Base-by-base conservation (phyloP, 331 rosid genomes). In the Ulmus americana region DNA sequence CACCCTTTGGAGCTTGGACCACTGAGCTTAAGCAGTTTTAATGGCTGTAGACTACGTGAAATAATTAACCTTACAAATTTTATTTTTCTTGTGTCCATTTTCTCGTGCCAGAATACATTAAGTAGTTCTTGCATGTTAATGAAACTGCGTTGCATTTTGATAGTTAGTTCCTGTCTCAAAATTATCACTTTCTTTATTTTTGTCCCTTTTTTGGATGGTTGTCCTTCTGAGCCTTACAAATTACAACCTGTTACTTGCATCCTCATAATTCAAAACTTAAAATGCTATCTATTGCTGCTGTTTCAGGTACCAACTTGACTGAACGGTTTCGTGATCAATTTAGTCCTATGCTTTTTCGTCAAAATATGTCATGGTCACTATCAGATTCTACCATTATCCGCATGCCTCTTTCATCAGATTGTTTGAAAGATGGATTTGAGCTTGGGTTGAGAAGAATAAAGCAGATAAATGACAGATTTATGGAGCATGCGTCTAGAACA, bases 361-460 rank as follows among this genome's bases (percentile, higher is more conserved):
- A 67, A 61, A 76, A 76, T 74, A 85, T 79, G 72, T 77, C 82
- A 46, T 85, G 87, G 94, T 63, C 95, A 6, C 76, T 79, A 65
- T 75, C 74, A 15, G 89, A 85, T 72, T 89, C 98, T 61, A 92
- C 98, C 69, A 83, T 89, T 71, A 89, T 92, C 65, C 98, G 98
- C 39, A 92, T 92, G 96, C 98, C 98, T 59, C 58, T 92, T 49
- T 89, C 96, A n/a, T 63, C 84, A 56, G 89, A 82, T 46, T 80
- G 80, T 72, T 73, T 79, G 77, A 83, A 80, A 71, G 84, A 70
- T 83, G 96, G 76, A 76, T 70, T 83, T 40, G 84, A 83, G 77
- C 56, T 75, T 70, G 96, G 81, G 63, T 69, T 83, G 54, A 76
- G 68, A 69, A 81, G 77, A 74, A 70, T 89, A 80, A 81, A 65